phyloP scores from a whole-genome alignment of 1,139 yeast species.

The Hemisphaericaspora lyxosophila region DNA sequence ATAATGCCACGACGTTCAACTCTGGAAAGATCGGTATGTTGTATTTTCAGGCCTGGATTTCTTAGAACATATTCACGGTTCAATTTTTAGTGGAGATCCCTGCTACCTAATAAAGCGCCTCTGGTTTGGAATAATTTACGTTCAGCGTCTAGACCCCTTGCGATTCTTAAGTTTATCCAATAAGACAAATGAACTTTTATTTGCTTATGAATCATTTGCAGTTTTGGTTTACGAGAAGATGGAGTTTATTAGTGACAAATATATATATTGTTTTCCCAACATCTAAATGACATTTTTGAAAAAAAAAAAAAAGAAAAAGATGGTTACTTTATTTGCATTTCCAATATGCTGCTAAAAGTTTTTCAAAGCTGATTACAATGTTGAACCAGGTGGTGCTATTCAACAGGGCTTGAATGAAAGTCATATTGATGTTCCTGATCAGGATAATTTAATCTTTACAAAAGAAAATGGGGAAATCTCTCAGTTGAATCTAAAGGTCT shows the following conservation, averaged over 20 bases:
- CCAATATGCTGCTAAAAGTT: background rate
- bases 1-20: background rate
- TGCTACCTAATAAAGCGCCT: background rate
- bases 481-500: background rate
- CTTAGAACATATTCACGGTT: background rate
- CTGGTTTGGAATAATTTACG: background rate
- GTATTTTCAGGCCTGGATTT: background rate
- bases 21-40: background rate
- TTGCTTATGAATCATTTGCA: constrained; percentile 1
- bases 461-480: background rate
- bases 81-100: background rate
- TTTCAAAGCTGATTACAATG: background rate
- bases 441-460: background rate
- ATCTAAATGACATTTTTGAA: background rate
- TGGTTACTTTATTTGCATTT: constrained; percentile 1
- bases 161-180: background rate
- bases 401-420: background rate
- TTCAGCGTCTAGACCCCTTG: background rate
- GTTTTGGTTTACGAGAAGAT: background rate
- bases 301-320: too few relatives aligned
- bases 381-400: background rate
- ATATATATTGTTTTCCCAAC: background rate
- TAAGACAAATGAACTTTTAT: background rate
- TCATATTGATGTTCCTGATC: constrained; percentile 1
- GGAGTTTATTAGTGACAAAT: background rate